Evolutionary conservation across 345 rosid species (phyloP), one percentile per base, ranked within the genome.

Genomic region (Moricandia arvensis): DNA sequence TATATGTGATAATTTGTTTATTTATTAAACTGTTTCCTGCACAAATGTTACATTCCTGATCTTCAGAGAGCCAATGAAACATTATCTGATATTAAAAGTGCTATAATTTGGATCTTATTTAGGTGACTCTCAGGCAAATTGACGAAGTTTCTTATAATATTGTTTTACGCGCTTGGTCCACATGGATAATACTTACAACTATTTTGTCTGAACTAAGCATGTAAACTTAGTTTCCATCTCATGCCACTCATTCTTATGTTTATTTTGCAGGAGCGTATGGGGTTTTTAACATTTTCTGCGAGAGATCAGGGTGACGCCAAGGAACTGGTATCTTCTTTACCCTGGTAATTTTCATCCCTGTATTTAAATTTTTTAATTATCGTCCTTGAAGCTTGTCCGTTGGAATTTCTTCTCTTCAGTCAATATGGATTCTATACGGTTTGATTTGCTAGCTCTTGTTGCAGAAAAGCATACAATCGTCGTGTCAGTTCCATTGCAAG

Each of bases 271-370:
- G 89, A 81, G 66, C 87, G 68, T 45, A 76, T 83, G 80, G 73
- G 69, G 66, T 77, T 82, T 79, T 59, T 74, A 72, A 79, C 83
- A 53, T 77, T 80, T 81, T 83, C 80, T 27, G 65, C 76, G 66
- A 80, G 75, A 81, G 83, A 78, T 75, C 72, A 61, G 34, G 77
- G 74, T 74, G 85, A 81, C 80, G 79, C 80, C 74, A 80, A 77
- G 82, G 90, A 87, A 87, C 88, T 86, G 97, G 98, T 91, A 90
- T 83, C 83, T 73, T 84, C 90, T 86, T 84, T 84, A 82, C 83
- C 91, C 90, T 86, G 90, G 89, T 91, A 88, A 86, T 85, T 80
- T 84, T 86, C 82, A 66, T 81, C 71, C 82, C 81, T 79, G 63
- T 83, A 47, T 78, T 72, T 74, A 77, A 63, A n/a, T n/a, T n/a